Conservation (phyloP, 179 eudicot genomes). For the Silene coronaria region DNA sequence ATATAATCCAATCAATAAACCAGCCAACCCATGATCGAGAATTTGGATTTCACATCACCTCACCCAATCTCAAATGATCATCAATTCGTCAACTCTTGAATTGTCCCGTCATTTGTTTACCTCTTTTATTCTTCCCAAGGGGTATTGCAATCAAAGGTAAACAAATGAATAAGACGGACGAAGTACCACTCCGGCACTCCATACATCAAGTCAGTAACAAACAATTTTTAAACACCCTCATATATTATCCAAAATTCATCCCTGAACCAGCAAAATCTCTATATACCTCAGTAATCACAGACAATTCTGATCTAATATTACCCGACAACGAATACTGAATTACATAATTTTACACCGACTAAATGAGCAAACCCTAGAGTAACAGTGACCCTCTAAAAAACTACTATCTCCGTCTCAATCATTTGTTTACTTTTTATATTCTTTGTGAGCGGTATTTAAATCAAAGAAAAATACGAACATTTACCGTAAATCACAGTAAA, state of each 20-base stretch:
- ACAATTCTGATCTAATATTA: background rate
- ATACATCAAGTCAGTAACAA: background rate
- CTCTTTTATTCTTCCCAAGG: too few species aligned
- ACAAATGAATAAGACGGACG: too few species aligned
- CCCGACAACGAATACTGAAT: background rate
- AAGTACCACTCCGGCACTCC: too few species aligned
- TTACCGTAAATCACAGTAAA: background rate
- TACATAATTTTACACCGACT: background rate
- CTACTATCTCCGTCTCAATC: too few species aligned
- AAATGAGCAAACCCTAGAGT: background rate
- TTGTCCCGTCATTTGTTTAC: too few species aligned
- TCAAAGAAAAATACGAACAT: too few species aligned
- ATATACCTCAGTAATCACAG: background rate
- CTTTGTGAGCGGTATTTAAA: too few species aligned
- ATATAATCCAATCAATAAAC: background rate
- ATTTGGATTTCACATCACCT: background rate
- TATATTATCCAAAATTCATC: background rate
- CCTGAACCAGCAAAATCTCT: background rate
- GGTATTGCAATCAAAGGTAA: too few species aligned
- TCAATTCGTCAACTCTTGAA: background rate
- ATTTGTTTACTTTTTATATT: too few species aligned
- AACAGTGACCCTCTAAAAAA: background rate
- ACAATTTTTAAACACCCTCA: background rate
- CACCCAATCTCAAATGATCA: background rate
- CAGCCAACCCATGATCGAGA: background rate